A percentile compares a stretch with the other conserved stretches of the same genome.
Conservation (phyloP, 169 alveolate species). For the Eimeria acervulina region DNA sequence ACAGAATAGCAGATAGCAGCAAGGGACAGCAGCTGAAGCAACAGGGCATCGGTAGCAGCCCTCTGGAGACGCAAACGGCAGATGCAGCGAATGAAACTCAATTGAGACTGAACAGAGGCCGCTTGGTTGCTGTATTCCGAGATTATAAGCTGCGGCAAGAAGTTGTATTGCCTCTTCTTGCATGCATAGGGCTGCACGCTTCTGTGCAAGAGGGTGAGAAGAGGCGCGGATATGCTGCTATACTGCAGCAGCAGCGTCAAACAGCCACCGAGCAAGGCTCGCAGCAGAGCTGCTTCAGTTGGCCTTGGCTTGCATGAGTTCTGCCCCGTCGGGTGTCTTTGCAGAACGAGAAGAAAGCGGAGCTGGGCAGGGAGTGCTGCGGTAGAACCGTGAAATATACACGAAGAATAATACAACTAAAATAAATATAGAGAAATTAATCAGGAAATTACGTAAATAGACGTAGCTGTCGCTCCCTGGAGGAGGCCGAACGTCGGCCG, state of each 20-base stretch:
- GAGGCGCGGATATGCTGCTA: neutral
- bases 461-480: constrained; percentile 9
- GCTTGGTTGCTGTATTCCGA: too few species aligned
- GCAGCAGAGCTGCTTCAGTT: neutral
- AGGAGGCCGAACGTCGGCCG: constrained; percentile 9
- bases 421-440: constrained; percentile 37
- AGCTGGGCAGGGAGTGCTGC: constrained; percentile 11
- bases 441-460: constrained; percentile 66
- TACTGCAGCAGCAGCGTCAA: neutral
- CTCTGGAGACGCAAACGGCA: too few species aligned
- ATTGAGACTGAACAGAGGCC: too few species aligned
- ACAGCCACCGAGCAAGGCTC: neutral
- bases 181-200: constrained; percentile 10
- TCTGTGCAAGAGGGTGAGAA: neutral
- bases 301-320: constrained; percentile 26
- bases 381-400: constrained; percentile 70
- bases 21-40: too few species aligned
- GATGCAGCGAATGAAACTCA: too few species aligned
- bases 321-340: neutral
- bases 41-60: too few species aligned
- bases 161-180: neutral
- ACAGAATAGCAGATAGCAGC: too few species aligned
- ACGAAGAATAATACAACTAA: constrained; percentile 60
- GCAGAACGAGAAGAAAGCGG: neutral
- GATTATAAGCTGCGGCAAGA: too few species aligned